These are phyloP conservation scores for Sphagnurus paluster DNA, from an alignment of 1,284 basidiomycete genomes.

Conservation along the genomic window DNA sequence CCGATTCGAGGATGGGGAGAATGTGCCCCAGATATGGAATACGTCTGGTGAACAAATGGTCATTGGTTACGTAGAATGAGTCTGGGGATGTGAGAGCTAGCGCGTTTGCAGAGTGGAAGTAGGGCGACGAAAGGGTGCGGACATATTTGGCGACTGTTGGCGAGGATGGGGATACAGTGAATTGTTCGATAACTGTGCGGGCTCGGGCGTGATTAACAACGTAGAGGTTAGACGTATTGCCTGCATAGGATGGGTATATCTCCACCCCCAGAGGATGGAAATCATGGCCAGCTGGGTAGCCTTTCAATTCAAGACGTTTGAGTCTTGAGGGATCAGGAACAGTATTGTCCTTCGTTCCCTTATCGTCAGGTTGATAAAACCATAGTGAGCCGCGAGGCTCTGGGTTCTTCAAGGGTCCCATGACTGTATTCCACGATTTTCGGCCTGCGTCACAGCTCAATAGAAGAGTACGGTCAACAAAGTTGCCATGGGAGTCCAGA, in stretches of 20 bases:
- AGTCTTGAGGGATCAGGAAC: conserved; percentile 18
- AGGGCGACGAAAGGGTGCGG: conserved; percentile 55
- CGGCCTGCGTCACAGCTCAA: conserved; percentile 39
- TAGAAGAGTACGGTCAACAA: conserved; percentile 25
- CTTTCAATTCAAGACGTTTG: conserved; percentile 30
- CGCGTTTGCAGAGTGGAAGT: conserved; percentile 64
- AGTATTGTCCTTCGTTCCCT: conserved; percentile 8
- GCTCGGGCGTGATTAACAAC: conserved; percentile 64
- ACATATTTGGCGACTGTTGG: conserved; percentile 47
- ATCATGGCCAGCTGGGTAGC: conserved; percentile 46
- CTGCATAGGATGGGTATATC: conserved; percentile 44
- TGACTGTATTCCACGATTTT: conserved; percentile 42
- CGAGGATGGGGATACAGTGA: conserved; percentile 45
- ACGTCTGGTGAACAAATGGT: conserved; percentile 67
- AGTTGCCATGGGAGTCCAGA: conserved; percentile 22
- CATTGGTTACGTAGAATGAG: conserved; percentile 69
- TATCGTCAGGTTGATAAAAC: conserved; percentile 24
- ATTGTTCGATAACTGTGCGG: conserved; percentile 64
- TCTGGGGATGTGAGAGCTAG: conserved; percentile 60
- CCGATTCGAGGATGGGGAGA: conserved; percentile 54
- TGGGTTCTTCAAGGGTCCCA: conserved; percentile 49
- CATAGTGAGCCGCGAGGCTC: conserved; percentile 43
- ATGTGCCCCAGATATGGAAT: conserved; percentile 51
- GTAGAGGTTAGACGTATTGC: conserved; percentile 54
- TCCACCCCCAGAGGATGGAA: conserved; percentile 64